Base-by-base conservation (phyloP, 192 early-diverging fungal species). In the Cladochytrium replicatum region DNA sequence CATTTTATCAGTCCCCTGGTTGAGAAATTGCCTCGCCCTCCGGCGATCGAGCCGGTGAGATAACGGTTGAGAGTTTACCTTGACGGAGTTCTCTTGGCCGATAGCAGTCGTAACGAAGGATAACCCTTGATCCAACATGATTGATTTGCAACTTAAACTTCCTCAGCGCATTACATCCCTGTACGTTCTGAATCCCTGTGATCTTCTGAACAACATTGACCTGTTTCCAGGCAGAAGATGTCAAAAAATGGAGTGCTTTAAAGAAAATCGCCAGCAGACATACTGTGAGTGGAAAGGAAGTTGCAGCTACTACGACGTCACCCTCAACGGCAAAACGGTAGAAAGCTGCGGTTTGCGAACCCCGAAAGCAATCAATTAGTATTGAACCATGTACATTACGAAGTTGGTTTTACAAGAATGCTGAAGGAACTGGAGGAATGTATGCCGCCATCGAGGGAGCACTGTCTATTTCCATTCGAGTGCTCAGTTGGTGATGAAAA, bases 401-500 rank as follows among this genome's bases (percentile, higher is more conserved):
- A 30, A n/a, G 60, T 38, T 63, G 61, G 61, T 29, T 32, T 30
- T 63, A 63, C 31, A 2, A 3, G 25, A 9, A 4, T n/a, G 60
- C 61, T 0, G n/a, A 5, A n/a, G 25, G 25, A 13, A 9, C 50
- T 6, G 34, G 34, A 8, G 4, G 25, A 6, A n/a, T 13, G 22
- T 63, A 44, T 43, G 28, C 37, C 8, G 41, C 30, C 21, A 63
- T 63, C 5, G 32, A 22, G 29, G 25, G 38, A 19, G 5, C 23
- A 28, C 40, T 63, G 15, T 41, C 50, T 11, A 64, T 63, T 38
- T 63, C 50, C 58, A 11, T 45, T 57, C n/a, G 38, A 30, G 9
- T 63, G 61, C 45, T 57, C 46, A 22, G 57, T 63, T 13, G 50
- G 58, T 29, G 60, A 41, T 24, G 61, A 63, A 34, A 13, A 31